Evolutionary conservation across 2,329 filamentous ascomycete genomes (phyloP), one percentile per base, ranked within the genome.

Genomic region (Xylariomycetidae sp.): DNA sequence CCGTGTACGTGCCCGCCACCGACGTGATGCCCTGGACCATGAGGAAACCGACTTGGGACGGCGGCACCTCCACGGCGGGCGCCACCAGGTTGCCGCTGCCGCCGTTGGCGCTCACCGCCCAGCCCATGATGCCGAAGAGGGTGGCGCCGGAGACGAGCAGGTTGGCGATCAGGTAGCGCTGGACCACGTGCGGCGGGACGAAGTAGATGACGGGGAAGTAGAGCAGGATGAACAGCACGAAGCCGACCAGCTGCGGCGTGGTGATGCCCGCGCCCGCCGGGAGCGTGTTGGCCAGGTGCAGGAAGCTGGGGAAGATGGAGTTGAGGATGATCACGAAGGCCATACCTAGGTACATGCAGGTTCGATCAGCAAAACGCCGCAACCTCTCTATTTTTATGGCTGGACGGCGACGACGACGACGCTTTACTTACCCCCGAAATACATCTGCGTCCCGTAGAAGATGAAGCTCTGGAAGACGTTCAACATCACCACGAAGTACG

Each of bases 191-290:
- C 13, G 39, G 39, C 7, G 31, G 37, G 2, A 42, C 30, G 9
- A 33, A 36, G 27, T 39, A 42, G 27, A 42, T 35, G 23, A 39
- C 20, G n/a, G 39, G 39, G 10, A 42, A 25, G 31, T 39, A 42
- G 13, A 42, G 19, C 10, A 39, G 8, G 12, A 37, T 32, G 27
- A 42, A 42, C 4, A 42, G 30, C 7, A 37, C 31, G 28, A 39
- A 48, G 26, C 46, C 48, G 20, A 58, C 27, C 41, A 60, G 44
- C 24, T 49, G 47, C 14, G 49, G 40, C 5, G 50, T 58, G 0
- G 57, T 59, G 20, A 60, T 55, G n/a, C 37, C 39, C 6, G 39
- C 34, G 16, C 31, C 30, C n/a, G 24, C 37, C 1, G 39, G 37
- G 6, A 42, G 30, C 15, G 39, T 42, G 20, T 42, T 42, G 24